Base-by-base conservation (phyloP, 1,284 basidiomycete species). In the Apiotrichum akiyoshidainum region DNA sequence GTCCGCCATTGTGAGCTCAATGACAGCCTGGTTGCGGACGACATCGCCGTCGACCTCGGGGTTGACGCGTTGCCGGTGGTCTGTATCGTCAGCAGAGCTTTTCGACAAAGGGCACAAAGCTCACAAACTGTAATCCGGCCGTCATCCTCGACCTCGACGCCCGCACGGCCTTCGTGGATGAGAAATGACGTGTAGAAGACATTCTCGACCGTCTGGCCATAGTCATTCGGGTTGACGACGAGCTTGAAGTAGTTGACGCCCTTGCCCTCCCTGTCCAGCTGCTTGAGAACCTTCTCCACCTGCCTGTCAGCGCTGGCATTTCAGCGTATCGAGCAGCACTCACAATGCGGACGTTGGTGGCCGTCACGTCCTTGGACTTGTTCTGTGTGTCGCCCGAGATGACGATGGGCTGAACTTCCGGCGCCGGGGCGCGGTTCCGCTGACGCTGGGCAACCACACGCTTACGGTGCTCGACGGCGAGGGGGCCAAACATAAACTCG, bases 141-240 rank as follows among this genome's bases (percentile, higher is more conserved):
- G n/a, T 71, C 70, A 17, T 76, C 61, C 9, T 69, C 64, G 12
- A 72, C 68, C 12, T 70, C 63, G n/a, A 79, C 69, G 1, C 68
- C 72, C 0, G 74, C 79, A 48, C 68, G 70, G 9, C 79, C 79
- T 41, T 83, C 81, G 51, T 76, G 72, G 22, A 83, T 72, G 37
- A 84, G 68, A 63, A 84, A 84, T 52, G 79, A 80, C 39, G 81
- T 74, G 66, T 81, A 83, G 65, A 84, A 83, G 55, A 81, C 68
- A 61, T 84, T 84, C 63, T 84, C 83, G 47, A 83, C 79, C 1
- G 80, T 80, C 54, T 82, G 80, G 14, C 55, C 54, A 41, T 55
- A 57, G 34, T 46, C 44, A 41, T 58, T 17, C 2, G 61, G 61
- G 33, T 63, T 59, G 53, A 55, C 47, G 11, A 63, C 47, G 41